A percentile compares a stretch with the other conserved stretches of the same genome.
phyloP scores from a whole-genome alignment of 805 yeast genomes.

The Zygosaccharomyces rouxii region DNA sequence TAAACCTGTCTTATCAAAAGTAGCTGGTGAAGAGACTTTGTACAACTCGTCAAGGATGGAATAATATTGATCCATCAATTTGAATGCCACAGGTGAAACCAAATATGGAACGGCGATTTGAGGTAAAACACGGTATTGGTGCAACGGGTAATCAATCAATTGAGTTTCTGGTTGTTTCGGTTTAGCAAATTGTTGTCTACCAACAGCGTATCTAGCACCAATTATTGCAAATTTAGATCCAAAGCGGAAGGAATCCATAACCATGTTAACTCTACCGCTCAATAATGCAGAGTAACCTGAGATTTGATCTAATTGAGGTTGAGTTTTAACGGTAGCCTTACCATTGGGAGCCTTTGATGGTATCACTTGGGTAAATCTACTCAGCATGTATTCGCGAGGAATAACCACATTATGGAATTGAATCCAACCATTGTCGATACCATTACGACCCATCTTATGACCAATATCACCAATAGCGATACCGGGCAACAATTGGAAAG shows the following conservation, averaged over 20 bases:
- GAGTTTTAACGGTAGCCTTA: constrained; percentile 23
- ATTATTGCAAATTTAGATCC: constrained; percentile 77
- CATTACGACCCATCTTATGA: constrained; percentile 92
- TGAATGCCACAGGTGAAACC: constrained; percentile 64
- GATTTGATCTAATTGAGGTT: constrained; percentile 81
- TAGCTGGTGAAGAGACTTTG: constrained; percentile 41
- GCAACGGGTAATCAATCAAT: constrained; percentile 80
- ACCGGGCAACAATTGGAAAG: constrained; percentile 74
- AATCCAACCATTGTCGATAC: constrained; percentile 96
- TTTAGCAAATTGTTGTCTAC: constrained; percentile 74
- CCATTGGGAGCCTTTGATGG: constrained; percentile 58
- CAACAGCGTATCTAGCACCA: constrained; percentile 84
- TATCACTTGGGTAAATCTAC: constrained; percentile 69
- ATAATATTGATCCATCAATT: constrained; percentile 51
- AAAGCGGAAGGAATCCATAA: constrained; percentile 74
- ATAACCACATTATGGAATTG: constrained; percentile 80
- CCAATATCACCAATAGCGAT: constrained; percentile 88
- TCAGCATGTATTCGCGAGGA: constrained; percentile 79
- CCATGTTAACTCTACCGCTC: constrained; percentile 89
- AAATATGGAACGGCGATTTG: constrained; percentile 74
- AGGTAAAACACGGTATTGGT: constrained; percentile 86
- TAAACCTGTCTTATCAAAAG: constrained; percentile 48
- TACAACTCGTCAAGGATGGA: constrained; percentile 51
- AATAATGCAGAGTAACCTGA: constrained; percentile 78
- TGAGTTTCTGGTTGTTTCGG: constrained; percentile 48